Percentiles rank a stretch among this genome's conserved stretches.
These are phyloP conservation scores for Trichoderma sp. DNA, from an alignment of 2,329 filamentous ascomycete genomes.

Conservation along the genomic window DNA sequence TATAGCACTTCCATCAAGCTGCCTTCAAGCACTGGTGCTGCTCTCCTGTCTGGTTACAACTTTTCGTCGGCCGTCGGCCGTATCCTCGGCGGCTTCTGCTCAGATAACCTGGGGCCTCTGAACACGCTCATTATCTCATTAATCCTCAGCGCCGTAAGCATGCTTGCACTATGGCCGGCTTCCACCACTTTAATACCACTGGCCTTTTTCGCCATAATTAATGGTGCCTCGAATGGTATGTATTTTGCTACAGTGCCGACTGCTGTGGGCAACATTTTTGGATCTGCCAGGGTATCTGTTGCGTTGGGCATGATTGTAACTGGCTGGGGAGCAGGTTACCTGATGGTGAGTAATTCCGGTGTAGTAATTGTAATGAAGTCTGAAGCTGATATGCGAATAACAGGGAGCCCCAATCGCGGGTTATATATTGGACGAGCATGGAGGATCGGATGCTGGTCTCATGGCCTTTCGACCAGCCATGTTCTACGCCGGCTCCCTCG, in stretches of 20 bases:
- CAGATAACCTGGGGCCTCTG: neutral
- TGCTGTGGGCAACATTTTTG: neutral
- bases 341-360: neutral
- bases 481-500: neutral
- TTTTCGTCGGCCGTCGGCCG: neutral
- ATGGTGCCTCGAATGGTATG: neutral
- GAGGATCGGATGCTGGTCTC: neutral
- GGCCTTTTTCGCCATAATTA: neutral
- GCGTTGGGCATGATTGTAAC: neutral
- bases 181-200: neutral
- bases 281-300: neutral
- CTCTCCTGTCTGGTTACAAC: neutral
- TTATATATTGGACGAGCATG: neutral
- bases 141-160: neutral
- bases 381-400: neutral
- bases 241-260: neutral
- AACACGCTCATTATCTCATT: neutral
- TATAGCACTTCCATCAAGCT: neutral
- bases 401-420: neutral
- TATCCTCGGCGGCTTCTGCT: neutral
- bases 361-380: accelerated
- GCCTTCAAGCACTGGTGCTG: neutral
- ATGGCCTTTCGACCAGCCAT: neutral
- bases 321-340: neutral
- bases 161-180: neutral